Conservation (phyloP, 257 asterid genomes). For the Linaria vulgaris region DNA sequence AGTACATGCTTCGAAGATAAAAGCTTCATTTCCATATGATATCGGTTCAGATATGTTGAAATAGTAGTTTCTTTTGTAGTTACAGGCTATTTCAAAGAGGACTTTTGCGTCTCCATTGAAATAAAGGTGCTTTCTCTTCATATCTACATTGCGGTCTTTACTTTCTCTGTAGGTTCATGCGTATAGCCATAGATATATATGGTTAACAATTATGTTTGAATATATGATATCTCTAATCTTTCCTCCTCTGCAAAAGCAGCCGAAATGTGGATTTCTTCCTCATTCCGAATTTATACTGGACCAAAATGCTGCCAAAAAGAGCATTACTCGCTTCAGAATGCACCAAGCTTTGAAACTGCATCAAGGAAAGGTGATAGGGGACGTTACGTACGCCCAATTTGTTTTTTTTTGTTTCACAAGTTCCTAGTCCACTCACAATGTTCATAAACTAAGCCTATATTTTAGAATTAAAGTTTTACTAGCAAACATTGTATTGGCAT, state of each 20-base stretch:
- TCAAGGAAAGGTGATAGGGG: conserved; percentile 60
- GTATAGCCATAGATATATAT: conserved; percentile 16
- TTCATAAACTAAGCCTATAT: neutral
- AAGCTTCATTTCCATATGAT: conserved; percentile 12
- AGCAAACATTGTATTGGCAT: conserved; percentile 9
- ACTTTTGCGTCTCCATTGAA: conserved; percentile 71
- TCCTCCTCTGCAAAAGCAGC: conserved; percentile 51
- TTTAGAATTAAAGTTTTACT: conserved; percentile 14
- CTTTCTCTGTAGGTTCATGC: conserved; percentile 20
- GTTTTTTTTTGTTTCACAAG: conserved; percentile 19
- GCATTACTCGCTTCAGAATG: conserved; percentile 75
- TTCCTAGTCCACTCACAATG: conserved; percentile 9
- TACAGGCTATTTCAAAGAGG: conserved; percentile 53
- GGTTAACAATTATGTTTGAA: conserved; percentile 4
- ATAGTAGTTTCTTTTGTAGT: conserved; percentile 27
- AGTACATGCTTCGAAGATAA: neutral
- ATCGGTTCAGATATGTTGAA: conserved; percentile 14
- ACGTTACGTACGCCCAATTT: conserved; percentile 2
- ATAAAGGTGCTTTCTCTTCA: conserved; percentile 66
- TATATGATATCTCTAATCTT: conserved; percentile 18
- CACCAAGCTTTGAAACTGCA: conserved; percentile 77
- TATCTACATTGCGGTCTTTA: conserved; percentile 16
- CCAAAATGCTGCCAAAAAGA: conserved; percentile 66
- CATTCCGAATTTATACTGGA: conserved; percentile 66
- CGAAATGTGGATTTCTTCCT: conserved; percentile 91